A percentile compares a stretch with the other conserved stretches of the same genome.
Evolutionary conservation across 2,329 filamentous ascomycete genomes (phyloP).

Genomic region (Lachnellula subtilissima): DNA sequence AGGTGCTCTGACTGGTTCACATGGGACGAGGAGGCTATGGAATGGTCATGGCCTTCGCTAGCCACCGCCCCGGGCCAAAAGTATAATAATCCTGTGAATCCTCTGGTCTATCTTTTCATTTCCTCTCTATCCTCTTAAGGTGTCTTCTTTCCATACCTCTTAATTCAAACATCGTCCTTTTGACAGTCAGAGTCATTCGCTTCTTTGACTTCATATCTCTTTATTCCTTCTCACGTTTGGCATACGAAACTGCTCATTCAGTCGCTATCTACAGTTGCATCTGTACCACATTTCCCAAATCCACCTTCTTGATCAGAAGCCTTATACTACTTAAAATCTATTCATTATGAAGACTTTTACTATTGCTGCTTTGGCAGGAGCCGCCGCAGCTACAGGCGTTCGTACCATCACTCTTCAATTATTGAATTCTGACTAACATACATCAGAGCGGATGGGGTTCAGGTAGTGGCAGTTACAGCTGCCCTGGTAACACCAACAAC

Average conservation of each 20-base stretch:
- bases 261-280: slow-evolving; percentile 8
- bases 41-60: slow-evolving; percentile 15
- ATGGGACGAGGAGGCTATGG: slow-evolving; percentile 21
- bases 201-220: slow-evolving; percentile 37
- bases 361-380: slow-evolving; percentile 43
- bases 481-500: slow-evolving; percentile 70
- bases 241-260: slow-evolving; percentile 25
- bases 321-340: slow-evolving; percentile 8
- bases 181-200: slow-evolving; percentile 41
- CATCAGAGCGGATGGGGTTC: slow-evolving; percentile 44
- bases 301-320: slow-evolving; percentile 18
- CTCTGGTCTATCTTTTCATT: slow-evolving; percentile 7
- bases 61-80: slow-evolving; percentile 16
- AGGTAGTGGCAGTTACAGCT: slow-evolving; percentile 53
- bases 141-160: slow-evolving; percentile 24
- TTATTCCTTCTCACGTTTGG: slow-evolving; percentile 16
- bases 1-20: slow-evolving; percentile 9
- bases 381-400: slow-evolving; percentile 38
- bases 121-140: slow-evolving; percentile 21
- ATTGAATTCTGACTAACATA: slow-evolving; percentile 10
- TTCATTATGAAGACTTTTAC: slow-evolving; percentile 38
- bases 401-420: neutral
- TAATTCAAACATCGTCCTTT: slow-evolving; percentile 24
- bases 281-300: slow-evolving; percentile 23
- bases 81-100: slow-evolving; percentile 25